These are phyloP conservation scores for Pyrenochaeta sp. DNA, from an alignment of 2,329 filamentous ascomycete species.

Conservation along the genomic window DNA sequence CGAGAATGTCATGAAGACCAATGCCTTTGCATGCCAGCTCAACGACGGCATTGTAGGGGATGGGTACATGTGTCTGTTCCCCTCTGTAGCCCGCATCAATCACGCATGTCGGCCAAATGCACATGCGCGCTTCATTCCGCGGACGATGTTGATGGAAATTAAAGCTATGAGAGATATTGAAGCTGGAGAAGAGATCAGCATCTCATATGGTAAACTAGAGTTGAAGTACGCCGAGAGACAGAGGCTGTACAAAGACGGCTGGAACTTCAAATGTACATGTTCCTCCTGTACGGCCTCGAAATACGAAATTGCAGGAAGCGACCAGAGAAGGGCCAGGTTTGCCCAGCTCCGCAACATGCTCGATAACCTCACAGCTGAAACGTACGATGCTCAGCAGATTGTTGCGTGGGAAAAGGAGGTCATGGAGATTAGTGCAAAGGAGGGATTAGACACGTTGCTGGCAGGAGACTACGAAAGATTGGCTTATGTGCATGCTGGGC, in stretches of 20 bases:
- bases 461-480: constrained; percentile 34
- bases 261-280: constrained; percentile 35
- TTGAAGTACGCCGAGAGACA: constrained; percentile 25
- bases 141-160: constrained; percentile 30
- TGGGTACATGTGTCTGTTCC: constrained; percentile 35
- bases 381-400: constrained; percentile 29
- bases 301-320: constrained; percentile 24
- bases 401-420: constrained; percentile 35
- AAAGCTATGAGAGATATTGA: constrained; percentile 27
- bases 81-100: constrained; percentile 32
- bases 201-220: constrained; percentile 32
- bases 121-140: constrained; percentile 29
- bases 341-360: constrained; percentile 20
- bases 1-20: constrained; percentile 34
- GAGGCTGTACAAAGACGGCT: constrained; percentile 27
- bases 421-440: constrained; percentile 26
- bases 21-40: constrained; percentile 32
- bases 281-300: constrained; percentile 25
- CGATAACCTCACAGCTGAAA: constrained; percentile 25
- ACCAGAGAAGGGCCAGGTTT: constrained; percentile 27
- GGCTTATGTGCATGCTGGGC: constrained; percentile 35
- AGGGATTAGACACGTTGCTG: constrained; percentile 29
- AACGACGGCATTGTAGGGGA: constrained; percentile 27
- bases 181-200: constrained; percentile 32
- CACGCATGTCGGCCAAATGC: constrained; percentile 35